Evolutionary conservation across 129 eudicot species (phyloP), one percentile per base, ranked within the genome.

Genomic region (Helichrysum umbraculigerum): DNA sequence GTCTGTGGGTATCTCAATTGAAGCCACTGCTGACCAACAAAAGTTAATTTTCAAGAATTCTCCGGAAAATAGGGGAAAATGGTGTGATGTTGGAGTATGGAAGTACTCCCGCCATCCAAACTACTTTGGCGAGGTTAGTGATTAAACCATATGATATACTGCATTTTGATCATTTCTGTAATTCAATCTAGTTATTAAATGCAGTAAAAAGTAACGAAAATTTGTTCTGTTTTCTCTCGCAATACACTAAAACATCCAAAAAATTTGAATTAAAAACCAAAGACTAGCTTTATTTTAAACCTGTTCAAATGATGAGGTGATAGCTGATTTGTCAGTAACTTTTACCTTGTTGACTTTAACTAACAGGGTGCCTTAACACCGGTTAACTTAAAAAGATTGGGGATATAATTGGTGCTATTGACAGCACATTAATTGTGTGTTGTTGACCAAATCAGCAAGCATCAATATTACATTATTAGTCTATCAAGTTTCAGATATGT

Each of bases 81-180:
- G 99, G 99, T 95, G 99, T 75, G 75, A 87, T 77, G 82, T 75
- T 85, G 99, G 99, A 78, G 68, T 95, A 7, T 95, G 99, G 97
- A 89, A 85, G 62, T 91, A 87, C 65, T 74, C 99, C 70, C 99
- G 99, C 72, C 99, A 95, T 83, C 99, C 97, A 39, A 95, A 95
- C 86, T 95, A 95, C 68, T 95, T 95, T 73, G 99, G 97, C 47
- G 99, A 95, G 99, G 99, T 91, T 35, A 82, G 76, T 67, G 17
- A 62, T 33, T 72, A n/a, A 64, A 7, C 58, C 80, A n/a, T 34
- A 25, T 3, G 14, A 61, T 17, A 32, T 11, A 60, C 59, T n/a
- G 4, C 4, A 60, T 59, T 11, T 39, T 19, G 28, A 37, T 16
- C 19, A 39, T 65, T 60, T 35, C 57, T 29, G 62, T 4, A 29